Conservation (phyloP, 2,329 filamentous ascomycete genomes). For the Aureobasidium sp. region DNA sequence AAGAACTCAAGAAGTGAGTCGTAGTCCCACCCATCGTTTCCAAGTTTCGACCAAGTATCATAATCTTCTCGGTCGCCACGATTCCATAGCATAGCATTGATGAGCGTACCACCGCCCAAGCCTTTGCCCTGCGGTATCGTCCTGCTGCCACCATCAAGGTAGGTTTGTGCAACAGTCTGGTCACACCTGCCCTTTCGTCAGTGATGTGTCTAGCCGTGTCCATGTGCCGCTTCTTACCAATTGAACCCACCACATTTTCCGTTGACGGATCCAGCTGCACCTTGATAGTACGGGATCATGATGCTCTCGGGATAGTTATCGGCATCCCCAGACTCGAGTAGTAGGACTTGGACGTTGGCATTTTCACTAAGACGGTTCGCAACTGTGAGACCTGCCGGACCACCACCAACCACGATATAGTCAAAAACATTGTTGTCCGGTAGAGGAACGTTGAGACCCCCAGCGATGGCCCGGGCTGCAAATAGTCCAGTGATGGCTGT, state of each 20-base stretch:
- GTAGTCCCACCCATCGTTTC: slow-evolving; percentile 53
- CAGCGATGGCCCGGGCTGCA: slow-evolving; percentile 1
- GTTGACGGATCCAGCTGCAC: slow-evolving; percentile 15
- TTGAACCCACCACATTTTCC: slow-evolving; percentile 16
- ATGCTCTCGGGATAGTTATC: slow-evolving; percentile 20
- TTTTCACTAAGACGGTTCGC: slow-evolving; percentile 24
- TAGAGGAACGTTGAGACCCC: slow-evolving; percentile 15
- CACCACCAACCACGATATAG: slow-evolving; percentile 24
- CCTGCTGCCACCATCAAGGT: slow-evolving; percentile 21
- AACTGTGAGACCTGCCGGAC: slow-evolving; percentile 25
- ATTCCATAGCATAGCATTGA: slow-evolving; percentile 29
- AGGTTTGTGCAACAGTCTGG: slow-evolving; percentile 21
- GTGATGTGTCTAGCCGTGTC: neutral
- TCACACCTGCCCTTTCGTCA: slow-evolving; percentile 12
- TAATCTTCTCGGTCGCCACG: slow-evolving; percentile 42
- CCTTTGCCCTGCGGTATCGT: slow-evolving; percentile 23
- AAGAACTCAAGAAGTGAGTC: slow-evolving; percentile 35
- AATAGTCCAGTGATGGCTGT: slow-evolving; percentile 3
- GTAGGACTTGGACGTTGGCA: slow-evolving; percentile 23
- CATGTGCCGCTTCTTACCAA: slow-evolving; percentile 10
- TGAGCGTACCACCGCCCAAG: slow-evolving; percentile 28
- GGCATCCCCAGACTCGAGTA: slow-evolving; percentile 25
- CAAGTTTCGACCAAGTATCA: slow-evolving; percentile 50
- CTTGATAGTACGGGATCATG: slow-evolving; percentile 16
- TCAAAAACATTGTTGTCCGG: slow-evolving; percentile 18